Evolutionary conservation across 106 monocot species (phyloP), one percentile per base, ranked within the genome.

Genomic region (Dactylorhiza incarnata): DNA sequence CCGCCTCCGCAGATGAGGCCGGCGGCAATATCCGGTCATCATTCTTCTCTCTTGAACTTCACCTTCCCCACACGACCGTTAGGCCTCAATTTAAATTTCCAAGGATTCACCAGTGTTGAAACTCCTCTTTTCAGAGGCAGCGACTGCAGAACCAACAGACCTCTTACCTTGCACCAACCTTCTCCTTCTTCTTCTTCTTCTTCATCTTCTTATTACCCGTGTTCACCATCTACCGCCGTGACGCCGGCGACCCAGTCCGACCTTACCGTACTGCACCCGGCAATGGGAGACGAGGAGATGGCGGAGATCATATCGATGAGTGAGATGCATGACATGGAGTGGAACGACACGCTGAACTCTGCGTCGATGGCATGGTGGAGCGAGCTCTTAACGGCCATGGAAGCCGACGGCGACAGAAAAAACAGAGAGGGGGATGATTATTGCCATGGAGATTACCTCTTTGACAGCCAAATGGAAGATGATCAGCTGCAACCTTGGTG

Each of bases 321-420:
- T 0, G 86, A 92, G 65, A 84, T 84, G 82, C 88, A 95, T 43
- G 88, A 88, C 62, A 87, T 92, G 45, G 92, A 95, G 86, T 95
- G 95, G 95, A 92, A 88, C 26, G 95, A 95, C 65, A 87, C 81
- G 46, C 9, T 95, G 81, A 95, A 90, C 77, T 79, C 83, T 6
- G 86, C 82, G 10, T 80, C 87, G 3, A 87, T 90, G 8, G 92
- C 90, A 4, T 88, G 95, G 90, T 95, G 95, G 95, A 90, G 85
- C 74, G 83, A 85, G 29, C 82, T 92, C 75, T 83, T 92, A n/a
- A 74, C 83, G 53, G 80, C 58, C 8, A 78, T 83, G 74, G 91
- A 92, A 37, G 62, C 3, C 0, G 68, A 58, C n/a, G 78, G 37
- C 17, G 76, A 77, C 2, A 37, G 37, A 37, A 37, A 37, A 37